phyloP scores from a whole-genome alignment of 495 filamentous ascomycete species.

The Penicillium atrosanguineum region DNA sequence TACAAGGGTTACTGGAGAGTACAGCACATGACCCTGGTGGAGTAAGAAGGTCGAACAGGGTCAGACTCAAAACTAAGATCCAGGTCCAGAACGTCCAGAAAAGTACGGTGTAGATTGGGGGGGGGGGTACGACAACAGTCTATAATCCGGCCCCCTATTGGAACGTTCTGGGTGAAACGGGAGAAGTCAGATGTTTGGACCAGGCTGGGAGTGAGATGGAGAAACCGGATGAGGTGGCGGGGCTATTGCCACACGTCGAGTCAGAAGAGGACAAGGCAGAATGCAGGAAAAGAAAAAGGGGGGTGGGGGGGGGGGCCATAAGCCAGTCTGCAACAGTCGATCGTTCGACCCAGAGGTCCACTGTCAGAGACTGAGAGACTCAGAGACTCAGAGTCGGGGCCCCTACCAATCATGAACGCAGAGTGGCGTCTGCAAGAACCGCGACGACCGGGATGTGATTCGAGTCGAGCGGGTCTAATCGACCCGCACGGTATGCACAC shows the following conservation, averaged over 20 bases:
- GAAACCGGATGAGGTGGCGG: constrained; percentile 12
- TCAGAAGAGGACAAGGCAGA: neutral
- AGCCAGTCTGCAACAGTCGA: constrained; percentile 4
- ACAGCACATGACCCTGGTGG: constrained; percentile 3
- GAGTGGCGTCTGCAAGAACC: constrained; percentile 16
- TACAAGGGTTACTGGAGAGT: no score
- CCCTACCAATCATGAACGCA: constrained; percentile 12
- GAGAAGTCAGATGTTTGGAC: neutral
- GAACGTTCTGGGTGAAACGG: constrained; percentile 3
- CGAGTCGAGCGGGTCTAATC: no score
- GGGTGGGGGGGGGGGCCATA: neutral
- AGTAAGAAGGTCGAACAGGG: neutral
- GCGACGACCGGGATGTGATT: neutral
- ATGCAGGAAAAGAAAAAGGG: constrained; percentile 2
- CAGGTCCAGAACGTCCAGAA: neutral
- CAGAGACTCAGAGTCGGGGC: no score
- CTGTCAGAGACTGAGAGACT: no score
- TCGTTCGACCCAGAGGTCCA: no score
- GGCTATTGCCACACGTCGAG: constrained; percentile 9
- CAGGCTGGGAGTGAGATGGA: constrained; percentile 1
- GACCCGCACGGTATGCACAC: constrained; percentile 1
- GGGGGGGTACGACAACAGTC: neutral
- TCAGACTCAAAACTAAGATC: neutral
- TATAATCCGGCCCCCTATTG: neutral
- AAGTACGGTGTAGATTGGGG: constrained; percentile 1